Percentiles rank a stretch among this genome's conserved stretches.
Evolutionary conservation across 2,329 filamentous ascomycete genomes (phyloP).

Genomic region (Diaporthe vaccinii): DNA sequence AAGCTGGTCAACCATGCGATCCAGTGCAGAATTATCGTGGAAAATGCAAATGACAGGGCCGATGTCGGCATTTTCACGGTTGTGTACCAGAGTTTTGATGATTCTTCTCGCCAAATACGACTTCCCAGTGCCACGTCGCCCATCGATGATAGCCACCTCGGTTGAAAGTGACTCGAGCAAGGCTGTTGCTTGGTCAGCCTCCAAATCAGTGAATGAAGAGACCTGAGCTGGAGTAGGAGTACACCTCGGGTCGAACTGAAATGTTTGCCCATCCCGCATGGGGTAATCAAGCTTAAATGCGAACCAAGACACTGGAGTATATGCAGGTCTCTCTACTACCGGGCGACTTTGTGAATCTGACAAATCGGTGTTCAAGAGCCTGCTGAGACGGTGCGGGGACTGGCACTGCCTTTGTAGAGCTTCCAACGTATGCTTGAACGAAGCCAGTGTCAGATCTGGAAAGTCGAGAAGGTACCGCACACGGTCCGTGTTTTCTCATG

Average conservation of each 20-base stretch:
- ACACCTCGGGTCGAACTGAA: constrained; percentile 44
- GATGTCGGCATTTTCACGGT: constrained; percentile 54
- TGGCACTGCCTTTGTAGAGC: constrained; percentile 67
- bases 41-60: constrained; percentile 68
- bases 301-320: constrained; percentile 63
- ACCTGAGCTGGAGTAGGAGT: too few relatives aligned
- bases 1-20: constrained; percentile 72
- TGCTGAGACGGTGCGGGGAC: constrained; percentile 61
- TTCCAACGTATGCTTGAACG: constrained; percentile 69
- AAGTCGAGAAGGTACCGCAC: constrained; percentile 67
- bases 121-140: constrained; percentile 79
- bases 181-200: constrained; percentile 64
- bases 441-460: constrained; percentile 68
- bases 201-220: too few relatives aligned
- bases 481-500: too few relatives aligned
- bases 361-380: too few relatives aligned
- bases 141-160: constrained; percentile 64
- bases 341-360: constrained; percentile 45
- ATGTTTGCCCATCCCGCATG: constrained; percentile 40
- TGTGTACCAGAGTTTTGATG: constrained; percentile 66
- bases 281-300: constrained; percentile 59
- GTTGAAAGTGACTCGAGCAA: constrained; percentile 66
- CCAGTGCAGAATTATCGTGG: constrained; percentile 65
- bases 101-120: constrained; percentile 70
- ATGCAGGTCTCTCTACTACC: constrained; percentile 61